Percentiles rank a stretch among this genome's conserved stretches.
Evolutionary conservation across 1,139 yeast species (phyloP).

Genomic region (Pichia sp.): DNA sequence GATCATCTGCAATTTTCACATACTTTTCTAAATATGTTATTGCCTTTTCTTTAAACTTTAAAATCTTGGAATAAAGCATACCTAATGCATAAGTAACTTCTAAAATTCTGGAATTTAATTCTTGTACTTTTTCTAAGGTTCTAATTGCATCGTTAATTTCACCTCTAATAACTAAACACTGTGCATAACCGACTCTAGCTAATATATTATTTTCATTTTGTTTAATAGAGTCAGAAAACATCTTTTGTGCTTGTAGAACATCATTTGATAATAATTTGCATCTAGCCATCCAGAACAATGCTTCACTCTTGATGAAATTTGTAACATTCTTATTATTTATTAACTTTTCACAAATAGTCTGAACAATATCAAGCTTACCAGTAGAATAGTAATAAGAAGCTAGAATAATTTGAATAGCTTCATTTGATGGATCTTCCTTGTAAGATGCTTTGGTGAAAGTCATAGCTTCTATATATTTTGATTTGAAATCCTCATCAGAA

Average conservation of each 20-base stretch:
- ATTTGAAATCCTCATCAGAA: constrained; percentile 54
- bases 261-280: constrained; percentile 53
- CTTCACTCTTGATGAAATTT: constrained; percentile 56
- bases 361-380: constrained; percentile 51
- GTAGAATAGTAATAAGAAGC: constrained; percentile 33
- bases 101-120: constrained; percentile 60
- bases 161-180: constrained; percentile 70
- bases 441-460: constrained; percentile 31
- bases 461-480: constrained; percentile 45
- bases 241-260: constrained; percentile 60
- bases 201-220: constrained; percentile 56
- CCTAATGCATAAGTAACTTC: constrained; percentile 79
- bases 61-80: constrained; percentile 47
- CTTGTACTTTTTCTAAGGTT: constrained; percentile 71
- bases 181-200: constrained; percentile 80
- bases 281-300: constrained; percentile 82
- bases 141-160: constrained; percentile 78
- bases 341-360: constrained; percentile 50
- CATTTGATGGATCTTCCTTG: constrained; percentile 28
- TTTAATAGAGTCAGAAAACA: constrained; percentile 68
- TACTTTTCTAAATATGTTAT: constrained; percentile 68
- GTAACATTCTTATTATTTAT: constrained; percentile 36
- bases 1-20: constrained; percentile 51
- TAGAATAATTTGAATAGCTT: constrained; percentile 28
- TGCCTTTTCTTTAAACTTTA: constrained; percentile 41